A percentile compares a stretch with the other conserved stretches of the same genome.
These are phyloP conservation scores for Astragalus glycyphyllos DNA, from an alignment of 306 rosid species.

Conservation along the genomic window DNA sequence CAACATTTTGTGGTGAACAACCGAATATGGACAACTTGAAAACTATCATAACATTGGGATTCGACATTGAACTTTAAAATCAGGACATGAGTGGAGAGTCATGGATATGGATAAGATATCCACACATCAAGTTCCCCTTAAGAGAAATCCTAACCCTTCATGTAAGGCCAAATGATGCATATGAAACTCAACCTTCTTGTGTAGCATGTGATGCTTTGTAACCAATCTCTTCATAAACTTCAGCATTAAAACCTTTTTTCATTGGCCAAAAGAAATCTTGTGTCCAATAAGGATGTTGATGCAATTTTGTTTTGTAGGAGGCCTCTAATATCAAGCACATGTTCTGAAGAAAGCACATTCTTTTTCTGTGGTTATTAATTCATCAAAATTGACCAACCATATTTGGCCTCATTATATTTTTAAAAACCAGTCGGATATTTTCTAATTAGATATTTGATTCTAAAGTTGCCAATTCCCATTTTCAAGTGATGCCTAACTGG, in stretches of 20 bases:
- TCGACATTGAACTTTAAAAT: neutral
- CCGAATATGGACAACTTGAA: too few species aligned
- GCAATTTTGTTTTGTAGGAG: constrained; percentile 10
- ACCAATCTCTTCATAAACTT: constrained; percentile 1
- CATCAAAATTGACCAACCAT: constrained; percentile 34
- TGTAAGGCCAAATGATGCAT: neutral
- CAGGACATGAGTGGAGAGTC: neutral
- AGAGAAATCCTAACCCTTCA: neutral
- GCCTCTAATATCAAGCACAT: constrained; percentile 13
- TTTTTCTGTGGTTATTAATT: constrained; percentile 37
- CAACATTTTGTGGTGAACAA: too few species aligned
- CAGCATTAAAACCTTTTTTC: neutral
- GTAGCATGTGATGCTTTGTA: neutral
- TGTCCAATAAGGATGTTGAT: constrained; percentile 5
- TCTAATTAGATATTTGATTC: neutral
- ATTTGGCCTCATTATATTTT: constrained; percentile 5
- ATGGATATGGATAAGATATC: neutral
- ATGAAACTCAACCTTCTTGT: neutral
- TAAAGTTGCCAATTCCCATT: neutral
- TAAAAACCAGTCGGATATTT: constrained; percentile 13
- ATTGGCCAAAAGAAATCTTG: neutral
- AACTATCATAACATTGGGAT: too few species aligned
- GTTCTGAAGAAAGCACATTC: constrained; percentile 27
- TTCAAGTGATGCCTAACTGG: constrained; percentile 8
- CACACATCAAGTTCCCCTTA: neutral